A percentile compares a stretch with the other conserved stretches of the same genome.
These are phyloP conservation scores for Canavalia ensiformis DNA, from an alignment of 306 rosid genomes.

Conservation along the genomic window DNA sequence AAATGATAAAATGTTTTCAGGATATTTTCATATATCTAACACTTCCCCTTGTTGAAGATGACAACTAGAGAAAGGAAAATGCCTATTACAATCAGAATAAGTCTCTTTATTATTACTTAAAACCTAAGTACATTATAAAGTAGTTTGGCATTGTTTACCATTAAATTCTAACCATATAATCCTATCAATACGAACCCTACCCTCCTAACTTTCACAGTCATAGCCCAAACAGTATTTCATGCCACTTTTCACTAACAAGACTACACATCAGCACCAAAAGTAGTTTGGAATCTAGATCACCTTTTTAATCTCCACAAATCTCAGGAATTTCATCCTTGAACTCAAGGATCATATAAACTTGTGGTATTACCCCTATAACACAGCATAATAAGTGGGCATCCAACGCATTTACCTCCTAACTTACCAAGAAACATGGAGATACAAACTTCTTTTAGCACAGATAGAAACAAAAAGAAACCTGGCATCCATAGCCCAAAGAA, in stretches of 20 bases:
- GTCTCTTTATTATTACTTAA: no score
- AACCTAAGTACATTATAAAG: no score
- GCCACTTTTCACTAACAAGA: background rate
- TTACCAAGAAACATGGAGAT: conserved; percentile 25
- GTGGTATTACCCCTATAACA: conserved; percentile 16
- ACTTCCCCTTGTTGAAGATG: no score
- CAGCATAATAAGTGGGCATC: conserved; percentile 19
- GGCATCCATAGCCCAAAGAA: conserved; percentile 2
- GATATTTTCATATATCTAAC: no score
- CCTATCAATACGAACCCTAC: background rate
- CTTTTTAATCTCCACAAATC: conserved; percentile 25
- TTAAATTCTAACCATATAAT: background rate
- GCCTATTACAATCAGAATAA: no score
- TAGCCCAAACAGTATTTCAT: background rate
- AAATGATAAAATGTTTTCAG: no score
- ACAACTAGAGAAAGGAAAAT: no score
- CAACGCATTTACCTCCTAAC: background rate
- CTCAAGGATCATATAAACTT: conserved; percentile 3
- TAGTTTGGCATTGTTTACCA: no score
- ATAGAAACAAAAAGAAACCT: conserved; percentile 19
- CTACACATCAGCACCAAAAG: background rate
- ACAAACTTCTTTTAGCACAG: background rate
- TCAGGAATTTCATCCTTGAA: background rate
- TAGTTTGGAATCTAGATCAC: background rate
- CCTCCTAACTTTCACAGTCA: background rate